Base-by-base conservation (phyloP, 179 eudicot genomes). In the Dionaea muscipula region DNA sequence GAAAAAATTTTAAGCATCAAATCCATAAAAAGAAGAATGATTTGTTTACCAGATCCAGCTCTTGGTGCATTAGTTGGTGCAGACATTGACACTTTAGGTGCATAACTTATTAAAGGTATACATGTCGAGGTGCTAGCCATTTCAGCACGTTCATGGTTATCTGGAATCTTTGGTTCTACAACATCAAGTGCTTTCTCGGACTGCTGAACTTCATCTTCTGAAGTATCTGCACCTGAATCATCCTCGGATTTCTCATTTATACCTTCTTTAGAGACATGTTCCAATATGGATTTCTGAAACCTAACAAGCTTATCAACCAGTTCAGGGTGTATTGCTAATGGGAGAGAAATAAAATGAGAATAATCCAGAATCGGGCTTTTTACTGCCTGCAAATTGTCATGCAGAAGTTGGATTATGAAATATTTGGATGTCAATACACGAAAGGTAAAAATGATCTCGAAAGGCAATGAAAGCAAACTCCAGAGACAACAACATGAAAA, bases 281-380 rank as follows among this genome's bases (percentile, higher is more conserved):
- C 84, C 59, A 89, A 74, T 53, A 86, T 54, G 24, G 68, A 67
- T 65, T 76, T 72, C 60, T 79, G 93, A 80, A 89, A 89, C 51
- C 67, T 72, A 68, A 65, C 48, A 49, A 83, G 89, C 72, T 89
- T 86, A 50, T 81, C 78, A 16, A 86, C 86, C 62, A 89, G 67
- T 65, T 80, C 86, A 47, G 81, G 76, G 74, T 83, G 78, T 62
- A 85, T 65, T 51, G 93, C 89, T 70, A 89, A 78, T 45, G 97
- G 97, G 61, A 89, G 84, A n/a, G 97, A 89, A 43, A 89, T 51
- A 50, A 89, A 89, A 69, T 89, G 97, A 64, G 97, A 78, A 74
- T 85, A 86, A 47, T 73, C 80, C 7, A 85, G 68, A 24, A 54
- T 53, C 59, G 78, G 78, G 68, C 84, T 77, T 40, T 75, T 76